A percentile compares a stretch with the other conserved stretches of the same genome.
Conservation (phyloP, 164 flowering plant species). For the Liriodendron chinense region DNA sequence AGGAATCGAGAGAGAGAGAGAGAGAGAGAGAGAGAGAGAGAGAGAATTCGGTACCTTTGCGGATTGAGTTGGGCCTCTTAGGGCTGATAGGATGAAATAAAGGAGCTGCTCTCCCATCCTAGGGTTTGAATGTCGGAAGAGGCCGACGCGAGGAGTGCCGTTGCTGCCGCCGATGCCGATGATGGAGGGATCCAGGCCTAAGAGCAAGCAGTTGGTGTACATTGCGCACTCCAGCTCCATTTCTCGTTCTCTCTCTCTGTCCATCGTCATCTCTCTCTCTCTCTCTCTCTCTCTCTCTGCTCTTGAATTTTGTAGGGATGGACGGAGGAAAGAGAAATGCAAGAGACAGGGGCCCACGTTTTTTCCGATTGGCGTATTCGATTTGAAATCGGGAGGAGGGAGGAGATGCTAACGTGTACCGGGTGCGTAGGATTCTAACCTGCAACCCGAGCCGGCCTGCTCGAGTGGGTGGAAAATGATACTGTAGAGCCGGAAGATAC, state of each 20-base stretch:
- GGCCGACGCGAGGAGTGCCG: constrained; percentile 73
- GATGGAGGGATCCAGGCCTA: constrained; percentile 87
- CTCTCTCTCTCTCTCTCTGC: constrained; percentile 11
- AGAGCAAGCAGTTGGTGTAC: constrained; percentile 94
- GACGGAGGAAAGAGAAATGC: too few relatives aligned
- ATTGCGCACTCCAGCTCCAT: constrained; percentile 93
- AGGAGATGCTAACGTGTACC: too few relatives aligned
- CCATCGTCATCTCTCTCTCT: constrained; percentile 71
- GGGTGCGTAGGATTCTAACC: too few relatives aligned
- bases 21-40: not conserved
- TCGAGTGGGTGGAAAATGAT: too few relatives aligned
- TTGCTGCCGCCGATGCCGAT: constrained; percentile 60
- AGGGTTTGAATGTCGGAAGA: constrained; percentile 98
- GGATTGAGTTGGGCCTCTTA: constrained; percentile 90
- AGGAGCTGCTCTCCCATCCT: constrained; percentile 95
- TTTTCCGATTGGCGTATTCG: too few relatives aligned
- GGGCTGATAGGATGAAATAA: constrained; percentile 88
- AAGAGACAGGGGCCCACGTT: too few relatives aligned
- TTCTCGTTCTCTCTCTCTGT: constrained; percentile 96
- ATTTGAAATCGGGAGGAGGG: too few relatives aligned
- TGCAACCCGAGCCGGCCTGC: too few relatives aligned
- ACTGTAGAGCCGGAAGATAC: too few relatives aligned
- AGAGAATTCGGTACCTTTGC: constrained; percentile 50
- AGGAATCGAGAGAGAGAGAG: not conserved
- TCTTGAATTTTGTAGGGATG: too few relatives aligned